phyloP scores from a whole-genome alignment of 2,329 filamentous ascomycete genomes.

The Arthrinium puccinioides region DNA sequence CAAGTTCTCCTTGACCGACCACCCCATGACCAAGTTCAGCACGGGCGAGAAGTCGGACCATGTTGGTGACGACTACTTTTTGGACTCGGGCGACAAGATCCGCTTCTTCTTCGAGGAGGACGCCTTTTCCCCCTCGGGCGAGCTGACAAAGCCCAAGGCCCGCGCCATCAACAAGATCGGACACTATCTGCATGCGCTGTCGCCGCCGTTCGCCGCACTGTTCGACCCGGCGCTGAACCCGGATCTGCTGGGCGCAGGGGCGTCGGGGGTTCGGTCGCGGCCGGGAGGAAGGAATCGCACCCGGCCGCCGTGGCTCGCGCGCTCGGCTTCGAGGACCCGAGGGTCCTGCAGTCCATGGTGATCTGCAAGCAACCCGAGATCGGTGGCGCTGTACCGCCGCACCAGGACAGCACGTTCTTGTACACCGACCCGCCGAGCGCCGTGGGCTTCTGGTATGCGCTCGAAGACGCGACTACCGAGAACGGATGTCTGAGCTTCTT shows the following conservation, averaged over 20 bases:
- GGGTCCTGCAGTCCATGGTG: conserved; percentile 86
- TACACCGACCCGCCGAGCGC: conserved; percentile 86
- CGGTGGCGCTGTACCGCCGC: conserved; percentile 80
- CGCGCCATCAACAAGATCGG: conserved; percentile 86
- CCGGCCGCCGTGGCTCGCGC: conserved; percentile 58
- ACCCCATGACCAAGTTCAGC: conserved; percentile 90
- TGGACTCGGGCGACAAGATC: conserved; percentile 81
- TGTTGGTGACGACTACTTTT: conserved; percentile 92
- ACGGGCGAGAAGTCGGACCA: conserved; percentile 71
- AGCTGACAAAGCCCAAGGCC: conserved; percentile 70
- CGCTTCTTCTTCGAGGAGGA: conserved; percentile 98
- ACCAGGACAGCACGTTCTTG: conserved; percentile 88
- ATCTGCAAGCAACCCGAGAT: conserved; percentile 99
- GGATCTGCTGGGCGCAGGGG: conserved; percentile 24
- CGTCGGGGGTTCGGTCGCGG: conserved; percentile 33
- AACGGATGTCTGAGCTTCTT: conserved; percentile 90
- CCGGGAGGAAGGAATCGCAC: conserved; percentile 25
- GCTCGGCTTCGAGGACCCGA: conserved; percentile 69
- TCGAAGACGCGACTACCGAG: conserved; percentile 79
- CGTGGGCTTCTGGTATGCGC: conserved; percentile 94
- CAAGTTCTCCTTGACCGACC: conserved; percentile 69
- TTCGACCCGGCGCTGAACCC: conserved; percentile 41
- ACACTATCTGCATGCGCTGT: conserved; percentile 66
- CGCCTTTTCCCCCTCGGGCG: conserved; percentile 62
- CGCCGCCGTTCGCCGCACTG: conserved; percentile 55